Base-by-base conservation (phyloP, 2,329 filamentous ascomycete species). In the Orbilia javanica region DNA sequence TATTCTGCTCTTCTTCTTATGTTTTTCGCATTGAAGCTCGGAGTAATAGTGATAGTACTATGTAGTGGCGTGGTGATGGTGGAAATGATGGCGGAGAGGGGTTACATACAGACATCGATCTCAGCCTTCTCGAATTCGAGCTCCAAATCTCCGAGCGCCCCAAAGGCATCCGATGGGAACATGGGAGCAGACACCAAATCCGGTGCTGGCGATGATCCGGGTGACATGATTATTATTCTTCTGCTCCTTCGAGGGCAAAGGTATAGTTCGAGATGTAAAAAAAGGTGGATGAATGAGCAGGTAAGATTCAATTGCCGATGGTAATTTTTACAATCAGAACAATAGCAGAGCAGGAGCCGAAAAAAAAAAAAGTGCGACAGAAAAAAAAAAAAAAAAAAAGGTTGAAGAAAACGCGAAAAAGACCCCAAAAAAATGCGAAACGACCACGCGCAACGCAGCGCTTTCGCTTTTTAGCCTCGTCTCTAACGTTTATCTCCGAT, bases 51-150 rank as follows among this genome's bases (percentile, higher is more conserved):
- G 55, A 46, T 22, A 20, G 62, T 53, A 10, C n/a, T n/a, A n/a
- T n/a, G n/a, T n/a, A n/a, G n/a, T n/a, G n/a, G n/a, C n/a, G n/a
- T n/a, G n/a, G n/a, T n/a, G n/a, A n/a, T n/a, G n/a, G n/a, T n/a
- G 18, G 42, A 20, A 13, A 31, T 63, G 46, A 20, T 10, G 31
- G 57, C 77, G 81, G 22, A 53, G 46, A 46, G 31, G 10, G 15
- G n/a, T 60, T 69, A 88, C 91, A 84, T 87, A 97, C 94, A 88
- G 82, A 96, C 91, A 84, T 97, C 91, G 39, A 91, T 87, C 85
- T 97, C 94, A 39, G 90, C 90, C 82, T 94, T 89, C 77, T 94
- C 90, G 82, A 97, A 97, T 80, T 96, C 91, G 81, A 90, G 88
- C 86, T 97, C 93, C 80, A 97, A 87, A 72, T 91, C 88, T 74